Conservation (phyloP, 441 rosid species). For the Adansonia rubrostipa region DNA sequence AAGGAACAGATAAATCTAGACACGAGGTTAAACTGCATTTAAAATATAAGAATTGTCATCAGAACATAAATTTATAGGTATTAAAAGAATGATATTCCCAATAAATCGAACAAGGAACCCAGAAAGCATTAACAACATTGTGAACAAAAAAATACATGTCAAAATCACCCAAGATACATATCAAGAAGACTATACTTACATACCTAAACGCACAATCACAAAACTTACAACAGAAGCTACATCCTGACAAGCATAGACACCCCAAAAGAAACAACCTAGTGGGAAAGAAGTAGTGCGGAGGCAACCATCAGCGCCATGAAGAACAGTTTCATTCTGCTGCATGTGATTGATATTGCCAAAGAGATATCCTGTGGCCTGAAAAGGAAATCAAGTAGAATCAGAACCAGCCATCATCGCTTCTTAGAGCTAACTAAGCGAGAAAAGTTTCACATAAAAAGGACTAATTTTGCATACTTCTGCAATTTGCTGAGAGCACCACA, state of each 20-base stretch:
- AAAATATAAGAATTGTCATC: constrained; percentile 38
- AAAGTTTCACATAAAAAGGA: neutral
- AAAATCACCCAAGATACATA: constrained; percentile 38
- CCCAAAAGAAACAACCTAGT: constrained; percentile 34
- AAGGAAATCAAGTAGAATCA: constrained; percentile 20
- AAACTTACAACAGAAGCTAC: constrained; percentile 30
- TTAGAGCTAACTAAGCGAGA: neutral
- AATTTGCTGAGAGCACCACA: constrained; percentile 74
- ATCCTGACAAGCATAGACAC: constrained; percentile 23
- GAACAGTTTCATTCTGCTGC: constrained; percentile 38
- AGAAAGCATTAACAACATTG: constrained; percentile 22
- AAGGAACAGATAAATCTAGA: neutral
- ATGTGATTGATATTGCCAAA: constrained; percentile 41
- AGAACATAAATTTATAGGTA: constrained; percentile 38
- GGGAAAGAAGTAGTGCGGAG: constrained; percentile 33
- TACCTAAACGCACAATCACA: constrained; percentile 43
- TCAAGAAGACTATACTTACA: constrained; percentile 45
- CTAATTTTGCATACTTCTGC: constrained; percentile 62
- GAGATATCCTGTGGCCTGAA: constrained; percentile 77
- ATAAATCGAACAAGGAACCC: constrained; percentile 33
- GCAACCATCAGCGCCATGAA: constrained; percentile 40
- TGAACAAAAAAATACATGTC: constrained; percentile 28
- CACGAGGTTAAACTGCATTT: constrained; percentile 33
- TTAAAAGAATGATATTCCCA: constrained; percentile 49
- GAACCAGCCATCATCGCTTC: neutral